phyloP scores from a whole-genome alignment of 495 filamentous ascomycete species.

The Hyaloscypha variabilis region DNA sequence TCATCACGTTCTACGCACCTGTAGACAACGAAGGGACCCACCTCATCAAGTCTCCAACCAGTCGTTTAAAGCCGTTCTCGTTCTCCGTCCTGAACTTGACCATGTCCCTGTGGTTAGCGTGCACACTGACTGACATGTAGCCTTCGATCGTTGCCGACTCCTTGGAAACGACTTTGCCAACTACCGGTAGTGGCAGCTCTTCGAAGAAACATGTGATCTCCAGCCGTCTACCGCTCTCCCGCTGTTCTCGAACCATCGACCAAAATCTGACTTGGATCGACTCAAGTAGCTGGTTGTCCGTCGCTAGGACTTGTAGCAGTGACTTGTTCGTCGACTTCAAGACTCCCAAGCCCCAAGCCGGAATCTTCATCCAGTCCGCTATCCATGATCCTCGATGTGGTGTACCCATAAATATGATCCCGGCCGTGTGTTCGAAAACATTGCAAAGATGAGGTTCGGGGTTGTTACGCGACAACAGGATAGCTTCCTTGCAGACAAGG shows the following conservation, averaged over 20 bases:
- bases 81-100: conserved; percentile 38
- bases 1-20: conserved; percentile 26
- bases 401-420: conserved; percentile 26
- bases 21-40: conserved; percentile 20
- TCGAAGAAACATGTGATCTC: conserved; percentile 36
- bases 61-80: conserved; percentile 40
- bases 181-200: conserved; percentile 20
- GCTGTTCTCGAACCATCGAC: conserved; percentile 21
- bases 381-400: conserved; percentile 20
- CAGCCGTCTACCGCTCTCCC: conserved; percentile 19
- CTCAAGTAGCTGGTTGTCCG: conserved; percentile 29
- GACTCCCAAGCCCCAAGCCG: conserved; percentile 27
- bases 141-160: conserved; percentile 28
- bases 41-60: conserved; percentile 33
- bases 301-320: conserved; percentile 25
- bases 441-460: conserved; percentile 20
- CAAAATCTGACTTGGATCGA: conserved; percentile 30
- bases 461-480: conserved; percentile 22
- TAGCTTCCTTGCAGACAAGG: conserved; percentile 46
- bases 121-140: conserved; percentile 35
- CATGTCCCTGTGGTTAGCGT: conserved; percentile 44
- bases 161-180: conserved; percentile 24
- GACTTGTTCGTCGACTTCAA: conserved; percentile 30
- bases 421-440: conserved; percentile 17
- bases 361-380: conserved; percentile 27